Conservation (phyloP, 2,329 filamentous ascomycete genomes). For the Microsporum audouinii region DNA sequence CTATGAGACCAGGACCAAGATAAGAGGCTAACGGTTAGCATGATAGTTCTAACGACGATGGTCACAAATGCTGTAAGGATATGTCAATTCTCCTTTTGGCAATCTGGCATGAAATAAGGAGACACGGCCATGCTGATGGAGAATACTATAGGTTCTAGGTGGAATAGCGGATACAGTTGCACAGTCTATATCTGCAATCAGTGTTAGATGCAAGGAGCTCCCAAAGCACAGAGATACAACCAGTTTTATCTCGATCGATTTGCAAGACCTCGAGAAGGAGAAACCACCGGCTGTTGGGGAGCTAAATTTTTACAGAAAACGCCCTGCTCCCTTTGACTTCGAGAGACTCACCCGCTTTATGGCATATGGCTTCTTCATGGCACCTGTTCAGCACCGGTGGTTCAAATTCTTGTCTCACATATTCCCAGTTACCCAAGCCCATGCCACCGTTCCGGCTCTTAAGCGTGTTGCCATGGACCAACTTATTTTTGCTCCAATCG, state of each 20-base stretch:
- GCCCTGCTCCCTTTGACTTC: constrained; percentile 84
- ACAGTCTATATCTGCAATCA: constrained; percentile 75
- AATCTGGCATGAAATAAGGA: background rate
- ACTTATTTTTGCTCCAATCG: constrained; percentile 80
- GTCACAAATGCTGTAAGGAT: constrained; percentile 77
- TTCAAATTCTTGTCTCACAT: constrained; percentile 70
- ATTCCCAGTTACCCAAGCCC: constrained; percentile 74
- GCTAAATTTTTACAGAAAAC: constrained; percentile 49
- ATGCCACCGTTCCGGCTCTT: constrained; percentile 63
- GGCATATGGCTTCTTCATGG: constrained; percentile 95
- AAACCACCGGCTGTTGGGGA: constrained; percentile 56
- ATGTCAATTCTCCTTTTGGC: constrained; percentile 7
- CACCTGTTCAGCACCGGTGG: constrained; percentile 90
- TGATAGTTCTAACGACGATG: constrained; percentile 87
- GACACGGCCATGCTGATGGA: background rate
- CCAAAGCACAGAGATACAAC: constrained; percentile 45
- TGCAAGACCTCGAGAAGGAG: constrained; percentile 75
- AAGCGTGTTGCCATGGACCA: constrained; percentile 91
- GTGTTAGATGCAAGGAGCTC: constrained; percentile 48
- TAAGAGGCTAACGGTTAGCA: background rate
- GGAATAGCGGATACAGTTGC: constrained; percentile 94
- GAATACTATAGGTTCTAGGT: constrained; percentile 55
- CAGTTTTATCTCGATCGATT: constrained; percentile 72
- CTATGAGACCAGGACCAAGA: background rate
- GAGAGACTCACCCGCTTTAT: constrained; percentile 91